These are phyloP conservation scores for Russula brevipes DNA, from an alignment of 768 basidiomycete species.

Conservation along the genomic window DNA sequence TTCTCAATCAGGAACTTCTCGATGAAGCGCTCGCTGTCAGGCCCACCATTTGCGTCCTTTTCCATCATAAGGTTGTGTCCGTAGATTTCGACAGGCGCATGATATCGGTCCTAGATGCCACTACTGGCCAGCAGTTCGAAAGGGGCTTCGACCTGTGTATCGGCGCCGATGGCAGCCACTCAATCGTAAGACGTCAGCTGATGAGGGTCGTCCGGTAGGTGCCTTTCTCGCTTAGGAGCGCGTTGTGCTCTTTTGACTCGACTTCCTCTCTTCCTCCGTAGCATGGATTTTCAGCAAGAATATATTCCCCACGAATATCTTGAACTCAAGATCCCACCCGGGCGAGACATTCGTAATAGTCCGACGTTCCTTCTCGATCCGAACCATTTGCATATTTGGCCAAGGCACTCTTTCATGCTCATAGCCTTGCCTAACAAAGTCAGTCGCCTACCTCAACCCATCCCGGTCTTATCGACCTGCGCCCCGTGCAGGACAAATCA, in stretches of 20 bases:
- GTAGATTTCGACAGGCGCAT: slow-evolving; percentile 68
- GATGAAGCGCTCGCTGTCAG: slow-evolving; percentile 60
- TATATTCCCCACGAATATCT: slow-evolving; percentile 96
- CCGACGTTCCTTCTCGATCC: slow-evolving; percentile 82
- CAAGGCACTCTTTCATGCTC: slow-evolving; percentile 98
- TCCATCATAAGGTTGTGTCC: slow-evolving; percentile 73
- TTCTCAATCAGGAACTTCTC: slow-evolving; percentile 83
- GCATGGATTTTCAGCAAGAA: slow-evolving; percentile 93
- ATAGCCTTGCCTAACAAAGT: slow-evolving; percentile 98
- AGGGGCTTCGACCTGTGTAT: slow-evolving; percentile 74
- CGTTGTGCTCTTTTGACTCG: slow-evolving; percentile 24
- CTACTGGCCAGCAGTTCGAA: slow-evolving; percentile 39
- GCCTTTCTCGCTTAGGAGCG: slow-evolving; percentile 30
- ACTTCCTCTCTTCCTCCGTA: slow-evolving; percentile 31
- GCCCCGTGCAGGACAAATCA: slow-evolving; percentile 62
- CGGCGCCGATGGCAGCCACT: slow-evolving; percentile 94
- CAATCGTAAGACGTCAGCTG: slow-evolving; percentile 85
- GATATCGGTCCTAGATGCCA: slow-evolving; percentile 48
- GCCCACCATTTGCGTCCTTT: slow-evolving; percentile 67
- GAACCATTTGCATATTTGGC: slow-evolving; percentile 98
- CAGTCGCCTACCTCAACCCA: slow-evolving; percentile 33
- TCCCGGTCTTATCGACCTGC: slow-evolving; percentile 21
- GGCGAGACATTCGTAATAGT: slow-evolving; percentile 52
- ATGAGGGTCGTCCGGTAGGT: slow-evolving; percentile 89
- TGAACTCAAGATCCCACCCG: slow-evolving; percentile 92